These are phyloP conservation scores for Mrakia blollopis DNA, from an alignment of 768 basidiomycete species.

Conservation along the genomic window DNA sequence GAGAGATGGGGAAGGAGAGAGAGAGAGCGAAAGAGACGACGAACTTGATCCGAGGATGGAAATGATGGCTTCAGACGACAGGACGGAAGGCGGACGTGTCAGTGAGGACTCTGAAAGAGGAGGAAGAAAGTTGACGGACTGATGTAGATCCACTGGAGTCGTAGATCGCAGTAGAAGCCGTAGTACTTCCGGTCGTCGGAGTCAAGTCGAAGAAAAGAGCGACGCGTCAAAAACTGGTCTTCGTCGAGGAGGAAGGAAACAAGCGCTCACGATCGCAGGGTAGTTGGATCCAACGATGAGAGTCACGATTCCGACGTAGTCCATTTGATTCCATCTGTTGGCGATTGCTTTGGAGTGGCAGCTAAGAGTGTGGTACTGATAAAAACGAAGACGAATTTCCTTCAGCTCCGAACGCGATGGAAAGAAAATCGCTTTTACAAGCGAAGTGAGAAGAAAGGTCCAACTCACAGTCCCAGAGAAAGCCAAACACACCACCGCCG, in stretches of 20 bases:
- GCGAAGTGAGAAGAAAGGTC: not conserved
- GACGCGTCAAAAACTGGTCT: not conserved
- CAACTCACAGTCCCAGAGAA: conserved; percentile 11
- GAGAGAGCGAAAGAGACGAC: not conserved
- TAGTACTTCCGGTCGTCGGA: conserved; percentile 53
- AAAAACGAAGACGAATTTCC: conserved; percentile 56
- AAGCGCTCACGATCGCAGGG: conserved; percentile 53
- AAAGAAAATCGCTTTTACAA: not conserved
- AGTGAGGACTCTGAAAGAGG: conserved; percentile 10
- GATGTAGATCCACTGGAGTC: conserved; percentile 54
- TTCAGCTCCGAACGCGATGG: not conserved
- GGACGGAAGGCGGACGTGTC: conserved; percentile 9
- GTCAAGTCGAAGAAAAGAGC: not conserved
- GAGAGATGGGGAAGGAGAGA: not conserved
- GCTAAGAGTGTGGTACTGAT: conserved; percentile 45
- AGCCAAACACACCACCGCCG: conserved; percentile 47
- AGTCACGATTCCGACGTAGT: conserved; percentile 64
- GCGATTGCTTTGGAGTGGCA: conserved; percentile 60
- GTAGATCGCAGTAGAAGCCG: conserved; percentile 64
- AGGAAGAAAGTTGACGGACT: not conserved
- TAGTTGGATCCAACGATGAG: conserved; percentile 74
- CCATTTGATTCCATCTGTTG: conserved; percentile 42
- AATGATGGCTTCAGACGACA: conserved; percentile 17
- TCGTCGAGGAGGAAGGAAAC: not conserved
- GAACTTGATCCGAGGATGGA: not conserved